Evolutionary conservation across 2,329 filamentous ascomycete species (phyloP).

Genomic region (Fusarium solani-melongenae): DNA sequence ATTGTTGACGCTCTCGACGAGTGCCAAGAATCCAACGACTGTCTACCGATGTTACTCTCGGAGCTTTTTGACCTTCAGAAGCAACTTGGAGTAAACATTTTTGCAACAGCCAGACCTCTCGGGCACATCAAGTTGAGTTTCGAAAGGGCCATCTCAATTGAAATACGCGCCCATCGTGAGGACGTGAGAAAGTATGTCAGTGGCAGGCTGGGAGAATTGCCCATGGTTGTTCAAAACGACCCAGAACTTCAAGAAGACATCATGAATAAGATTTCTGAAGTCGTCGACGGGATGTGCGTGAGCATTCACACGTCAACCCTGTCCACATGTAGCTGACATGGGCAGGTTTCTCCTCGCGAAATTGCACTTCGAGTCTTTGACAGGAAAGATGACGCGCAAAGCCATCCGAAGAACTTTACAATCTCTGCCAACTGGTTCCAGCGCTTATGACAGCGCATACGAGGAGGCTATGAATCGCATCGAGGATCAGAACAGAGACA

Average conservation of each 20-base stretch:
- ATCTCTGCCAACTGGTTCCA: constrained; percentile 14
- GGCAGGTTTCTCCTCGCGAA: neutral
- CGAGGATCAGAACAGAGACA: constrained; percentile 46
- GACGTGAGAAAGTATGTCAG: neutral
- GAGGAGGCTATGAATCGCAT: constrained; percentile 55
- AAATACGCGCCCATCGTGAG: neutral
- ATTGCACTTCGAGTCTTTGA: neutral
- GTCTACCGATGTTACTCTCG: neutral
- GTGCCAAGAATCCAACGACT: neutral
- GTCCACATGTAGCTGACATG: neutral
- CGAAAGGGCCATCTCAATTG: neutral
- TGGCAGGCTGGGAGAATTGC: neutral
- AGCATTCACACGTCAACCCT: neutral
- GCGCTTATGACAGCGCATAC: constrained; percentile 49
- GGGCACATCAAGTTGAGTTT: neutral
- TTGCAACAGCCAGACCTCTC: neutral
- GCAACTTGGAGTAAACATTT: neutral
- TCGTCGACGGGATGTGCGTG: neutral
- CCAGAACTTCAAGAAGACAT: neutral
- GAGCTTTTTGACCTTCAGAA: neutral
- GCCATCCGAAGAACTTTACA: constrained; percentile 34
- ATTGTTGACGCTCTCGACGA: neutral
- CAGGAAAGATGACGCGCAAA: neutral
- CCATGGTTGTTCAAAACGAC: neutral
- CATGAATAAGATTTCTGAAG: neutral